Evolutionary conservation across 2,329 filamentous ascomycete genomes (phyloP).

Genomic region (Colletotrichum sp.): DNA sequence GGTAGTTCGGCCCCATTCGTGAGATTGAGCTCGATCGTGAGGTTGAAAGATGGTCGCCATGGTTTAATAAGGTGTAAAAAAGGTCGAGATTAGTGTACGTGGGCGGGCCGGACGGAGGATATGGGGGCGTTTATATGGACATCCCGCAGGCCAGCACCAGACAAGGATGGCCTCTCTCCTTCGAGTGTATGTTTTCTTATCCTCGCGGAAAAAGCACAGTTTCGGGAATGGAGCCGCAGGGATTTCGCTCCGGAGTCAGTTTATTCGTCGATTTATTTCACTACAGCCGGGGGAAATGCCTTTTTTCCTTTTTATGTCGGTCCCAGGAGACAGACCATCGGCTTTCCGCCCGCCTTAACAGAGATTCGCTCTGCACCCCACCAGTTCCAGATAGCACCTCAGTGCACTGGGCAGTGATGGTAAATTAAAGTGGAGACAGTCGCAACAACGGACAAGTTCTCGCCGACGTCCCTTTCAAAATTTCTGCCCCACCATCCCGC

Average conservation of each 20-base stretch:
- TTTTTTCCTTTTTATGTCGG: not conserved
- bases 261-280: not conserved
- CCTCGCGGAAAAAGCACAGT: constrained; percentile 7
- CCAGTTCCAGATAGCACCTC: not conserved
- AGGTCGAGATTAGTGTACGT: not conserved
- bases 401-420: not conserved
- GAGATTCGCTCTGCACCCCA: not conserved
- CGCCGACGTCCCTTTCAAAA: constrained; percentile 12
- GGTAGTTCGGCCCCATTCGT: not conserved
- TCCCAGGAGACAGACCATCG: not conserved
- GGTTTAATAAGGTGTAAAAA: not conserved
- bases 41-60: not conserved
- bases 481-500: constrained; percentile 22
- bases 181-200: not conserved
- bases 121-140: constrained; percentile 12
- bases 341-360: constrained; percentile 3
- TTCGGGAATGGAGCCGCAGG: not conserved
- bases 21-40: not conserved
- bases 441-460: constrained; percentile 7
- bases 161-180: not conserved
- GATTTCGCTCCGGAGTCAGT: constrained; percentile 13
- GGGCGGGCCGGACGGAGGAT: not conserved
- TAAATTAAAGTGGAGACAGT: not conserved
- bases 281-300: not conserved
- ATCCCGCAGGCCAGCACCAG: not conserved